Percentiles rank a stretch among this genome's conserved stretches.
Conservation (phyloP, 768 basidiomycete species). For the Glaciozyma martinii region DNA sequence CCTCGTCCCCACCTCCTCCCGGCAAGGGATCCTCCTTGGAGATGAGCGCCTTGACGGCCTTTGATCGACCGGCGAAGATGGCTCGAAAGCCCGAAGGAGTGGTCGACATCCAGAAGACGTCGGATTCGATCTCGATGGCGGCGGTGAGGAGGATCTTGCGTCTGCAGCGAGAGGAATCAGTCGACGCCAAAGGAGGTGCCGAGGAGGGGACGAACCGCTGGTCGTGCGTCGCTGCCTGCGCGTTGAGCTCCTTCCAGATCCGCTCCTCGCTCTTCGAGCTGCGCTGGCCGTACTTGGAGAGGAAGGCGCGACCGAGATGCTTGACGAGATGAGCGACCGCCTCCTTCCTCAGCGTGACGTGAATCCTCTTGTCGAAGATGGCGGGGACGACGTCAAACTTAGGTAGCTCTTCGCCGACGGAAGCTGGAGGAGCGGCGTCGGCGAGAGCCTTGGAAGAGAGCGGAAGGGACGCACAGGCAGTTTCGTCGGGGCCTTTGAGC, state of each 20-base stretch:
- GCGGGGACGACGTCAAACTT: neutral
- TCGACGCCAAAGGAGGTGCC: no score
- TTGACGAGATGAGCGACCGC: neutral
- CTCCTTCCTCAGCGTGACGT: neutral
- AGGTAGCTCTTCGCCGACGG: constrained; percentile 1
- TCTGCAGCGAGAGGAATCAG: neutral
- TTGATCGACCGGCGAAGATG: neutral
- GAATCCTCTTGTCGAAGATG: neutral
- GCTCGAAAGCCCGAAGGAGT: neutral
- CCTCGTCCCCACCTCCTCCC: neutral
- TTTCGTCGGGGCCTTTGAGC: neutral
- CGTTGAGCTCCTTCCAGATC: neutral
- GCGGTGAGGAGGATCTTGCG: constrained; percentile 4
- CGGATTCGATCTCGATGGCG: constrained; percentile 17
- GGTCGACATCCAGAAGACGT: constrained; percentile 12
- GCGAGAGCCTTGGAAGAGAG: neutral
- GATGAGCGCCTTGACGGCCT: neutral
- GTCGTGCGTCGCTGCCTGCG: neutral
- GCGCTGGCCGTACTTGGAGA: neutral
- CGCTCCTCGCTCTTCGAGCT: neutral
- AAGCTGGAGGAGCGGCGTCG: neutral
- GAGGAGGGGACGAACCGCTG: neutral
- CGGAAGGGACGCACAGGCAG: neutral
- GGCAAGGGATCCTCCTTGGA: neutral
- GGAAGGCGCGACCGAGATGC: constrained; percentile 1